A percentile compares a stretch with the other conserved stretches of the same genome.
Conservation (phyloP, 1,284 basidiomycete genomes). For the Naganishia liquefaciens region DNA sequence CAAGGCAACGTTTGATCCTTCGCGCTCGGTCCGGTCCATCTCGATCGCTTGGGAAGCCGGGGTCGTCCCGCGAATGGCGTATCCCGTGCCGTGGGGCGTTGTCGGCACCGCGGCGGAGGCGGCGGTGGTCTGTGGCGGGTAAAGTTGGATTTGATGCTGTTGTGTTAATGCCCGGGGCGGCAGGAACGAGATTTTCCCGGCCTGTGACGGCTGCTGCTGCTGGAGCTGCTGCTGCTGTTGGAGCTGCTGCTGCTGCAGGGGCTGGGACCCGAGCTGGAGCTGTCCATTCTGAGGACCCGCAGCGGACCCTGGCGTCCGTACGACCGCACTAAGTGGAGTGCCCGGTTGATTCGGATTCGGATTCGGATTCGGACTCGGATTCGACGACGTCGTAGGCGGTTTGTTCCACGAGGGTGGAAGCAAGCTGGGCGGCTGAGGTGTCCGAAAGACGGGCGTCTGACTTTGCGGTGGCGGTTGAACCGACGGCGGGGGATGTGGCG, state of each 20-base stretch:
- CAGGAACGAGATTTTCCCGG: constrained; percentile 5
- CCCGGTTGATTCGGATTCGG: neutral
- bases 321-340: neutral
- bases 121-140: neutral
- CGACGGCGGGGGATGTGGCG: no score
- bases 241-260: no score
- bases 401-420: constrained; percentile 16
- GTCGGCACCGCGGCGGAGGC: neutral
- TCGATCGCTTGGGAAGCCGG: constrained; percentile 12
- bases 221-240: no score
- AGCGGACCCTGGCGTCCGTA: constrained; percentile 10
- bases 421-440: constrained; percentile 9
- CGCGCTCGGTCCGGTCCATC: neutral
- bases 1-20: no score
- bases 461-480: no score
- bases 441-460: constrained; percentile 16
- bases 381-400: constrained; percentile 1
- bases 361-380: neutral
- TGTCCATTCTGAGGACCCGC: neutral
- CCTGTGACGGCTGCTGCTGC: neutral
- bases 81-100: no score
- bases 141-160: neutral
- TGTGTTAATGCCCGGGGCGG: constrained; percentile 6
- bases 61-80: neutral
- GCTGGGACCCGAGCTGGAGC: no score